Evolutionary conservation across 371 early-diverging fungal species (phyloP), one percentile per base, ranked within the genome.

Genomic region (Mortierella sp.): DNA sequence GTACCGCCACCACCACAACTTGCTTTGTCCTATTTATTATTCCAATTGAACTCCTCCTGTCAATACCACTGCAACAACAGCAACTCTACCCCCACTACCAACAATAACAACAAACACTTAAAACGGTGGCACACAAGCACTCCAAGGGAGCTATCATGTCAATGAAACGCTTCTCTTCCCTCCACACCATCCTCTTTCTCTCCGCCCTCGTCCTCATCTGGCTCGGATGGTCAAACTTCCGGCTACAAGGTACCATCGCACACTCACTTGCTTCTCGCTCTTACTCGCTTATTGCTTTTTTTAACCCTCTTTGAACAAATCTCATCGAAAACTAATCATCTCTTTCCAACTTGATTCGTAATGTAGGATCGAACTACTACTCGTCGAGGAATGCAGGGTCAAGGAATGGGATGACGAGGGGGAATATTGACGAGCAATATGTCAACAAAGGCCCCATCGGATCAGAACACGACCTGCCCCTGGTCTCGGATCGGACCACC

Each of bases 181-280:
- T 79, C 29, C 75, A 79, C 55, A 71, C 72, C 39, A 71, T 79
- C 80, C 64, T 79, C 68, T 67, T 66, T 34, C 65, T 79, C 29
- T 74, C 80, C 14, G 64, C 58, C 19, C 37, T 79, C n/a, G 80
- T 75, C 68, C 64, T 79, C 71, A 45, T 79, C 41, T 79, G 71
- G 75, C 68, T 79, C 26, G 71, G 53, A 31, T 79, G 72, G 71
- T 71, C 80, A 2, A 79, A 53, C 66, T 58, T 79, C 47, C 66
- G 80, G 68, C 53, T 79, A 75, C 65, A 75, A 64, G 72, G 80
- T 79, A 71, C 45, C 4, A 4, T 29, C n/a, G n/a, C n/a, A n/a
- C n/a, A n/a, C n/a, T 24, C 66, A 43, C 40, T 24, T 41, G 19
- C 8, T 41, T 9, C 22, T 0, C 2, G 4, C 24, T 64, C 64